Evolutionary conservation across 2,329 filamentous ascomycete genomes (phyloP).

Genomic region (Bipolaris oryzae): DNA sequence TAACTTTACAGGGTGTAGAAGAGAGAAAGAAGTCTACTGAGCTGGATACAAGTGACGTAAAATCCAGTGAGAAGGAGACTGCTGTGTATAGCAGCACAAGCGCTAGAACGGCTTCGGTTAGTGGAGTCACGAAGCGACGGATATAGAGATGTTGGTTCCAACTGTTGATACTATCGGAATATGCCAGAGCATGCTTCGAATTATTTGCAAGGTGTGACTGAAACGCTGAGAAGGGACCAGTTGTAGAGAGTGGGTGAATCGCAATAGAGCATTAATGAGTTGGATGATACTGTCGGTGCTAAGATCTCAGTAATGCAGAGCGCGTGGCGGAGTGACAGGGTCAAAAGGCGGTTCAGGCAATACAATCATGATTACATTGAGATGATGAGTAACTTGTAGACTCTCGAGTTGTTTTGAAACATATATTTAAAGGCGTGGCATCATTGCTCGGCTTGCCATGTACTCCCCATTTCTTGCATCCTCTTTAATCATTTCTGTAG

Average conservation of each 20-base stretch:
- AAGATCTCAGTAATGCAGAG: too few relatives aligned
- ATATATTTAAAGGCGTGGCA: too few relatives aligned
- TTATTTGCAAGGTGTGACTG: background rate
- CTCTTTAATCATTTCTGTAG: slow-evolving; percentile 41
- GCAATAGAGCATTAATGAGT: too few relatives aligned
- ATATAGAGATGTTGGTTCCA: background rate
- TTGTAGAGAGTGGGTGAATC: too few relatives aligned
- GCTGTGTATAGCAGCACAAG: background rate
- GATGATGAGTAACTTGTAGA: too few relatives aligned
- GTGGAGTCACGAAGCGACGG: slow-evolving; percentile 1
- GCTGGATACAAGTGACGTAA: background rate
- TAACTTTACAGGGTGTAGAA: background rate
- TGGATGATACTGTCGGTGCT: too few relatives aligned
- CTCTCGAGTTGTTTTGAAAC: too few relatives aligned
- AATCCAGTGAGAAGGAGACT: background rate
- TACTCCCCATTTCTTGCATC: slow-evolving; percentile 13
- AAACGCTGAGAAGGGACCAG: background rate
- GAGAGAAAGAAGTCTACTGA: background rate
- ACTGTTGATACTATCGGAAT: background rate
- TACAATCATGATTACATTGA: too few relatives aligned
- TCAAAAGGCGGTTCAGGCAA: too few relatives aligned
- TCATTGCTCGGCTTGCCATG: background rate
- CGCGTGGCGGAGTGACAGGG: too few relatives aligned
- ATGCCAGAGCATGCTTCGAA: background rate
- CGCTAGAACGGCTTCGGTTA: background rate